Conservation (phyloP, 2,329 filamentous ascomycete species). For the Sarocladium kiliense region DNA sequence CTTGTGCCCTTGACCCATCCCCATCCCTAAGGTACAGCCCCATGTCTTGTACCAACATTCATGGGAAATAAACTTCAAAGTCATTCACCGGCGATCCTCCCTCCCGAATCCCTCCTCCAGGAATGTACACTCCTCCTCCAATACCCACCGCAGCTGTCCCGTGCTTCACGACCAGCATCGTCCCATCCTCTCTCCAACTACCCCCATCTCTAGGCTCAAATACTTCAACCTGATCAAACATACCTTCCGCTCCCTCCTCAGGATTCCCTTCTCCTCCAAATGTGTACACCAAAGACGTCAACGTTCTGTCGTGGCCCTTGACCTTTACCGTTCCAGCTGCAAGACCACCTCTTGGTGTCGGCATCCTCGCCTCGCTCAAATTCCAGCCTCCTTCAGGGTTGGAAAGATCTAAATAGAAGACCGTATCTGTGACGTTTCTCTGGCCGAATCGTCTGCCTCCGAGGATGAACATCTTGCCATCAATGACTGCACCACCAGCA, state of each 20-base stretch:
- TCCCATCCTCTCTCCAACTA: constrained; percentile 9
- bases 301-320: constrained; percentile 1
- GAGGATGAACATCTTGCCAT: constrained; percentile 28
- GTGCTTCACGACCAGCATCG: not conserved
- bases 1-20: too few relatives aligned
- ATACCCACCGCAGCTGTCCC: not conserved
- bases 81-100: not conserved
- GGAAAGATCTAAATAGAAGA: constrained; percentile 27
- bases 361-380: constrained; percentile 24
- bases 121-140: not conserved
- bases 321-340: constrained; percentile 16
- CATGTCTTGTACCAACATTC: not conserved
- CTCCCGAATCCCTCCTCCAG: not conserved
- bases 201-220: constrained; percentile 27
- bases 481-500: constrained; percentile 23
- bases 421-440: constrained; percentile 26
- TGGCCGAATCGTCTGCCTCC: constrained; percentile 28
- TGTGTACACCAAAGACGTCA: constrained; percentile 24
- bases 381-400: constrained; percentile 21
- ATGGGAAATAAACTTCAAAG: not conserved
- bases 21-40: too few relatives aligned
- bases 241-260: constrained; percentile 12
- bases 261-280: constrained; percentile 33
- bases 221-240: constrained; percentile 24
- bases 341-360: constrained; percentile 29